Evolutionary conservation across 2,329 filamentous ascomycete genomes (phyloP).

Genomic region (Colletotrichum sp.): DNA sequence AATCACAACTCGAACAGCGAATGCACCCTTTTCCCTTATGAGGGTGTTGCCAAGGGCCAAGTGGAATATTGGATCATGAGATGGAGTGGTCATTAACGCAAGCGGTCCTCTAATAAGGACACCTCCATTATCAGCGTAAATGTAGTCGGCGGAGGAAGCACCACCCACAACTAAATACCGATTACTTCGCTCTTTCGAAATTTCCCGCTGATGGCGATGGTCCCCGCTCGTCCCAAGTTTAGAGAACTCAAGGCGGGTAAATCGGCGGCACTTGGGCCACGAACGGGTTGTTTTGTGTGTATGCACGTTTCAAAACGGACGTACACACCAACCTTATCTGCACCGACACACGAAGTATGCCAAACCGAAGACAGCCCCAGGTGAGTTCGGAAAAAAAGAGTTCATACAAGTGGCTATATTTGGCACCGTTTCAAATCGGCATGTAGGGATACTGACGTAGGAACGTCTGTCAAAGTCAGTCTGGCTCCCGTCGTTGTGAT

Average conservation of each 20-base stretch:
- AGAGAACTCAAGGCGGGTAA: background rate
- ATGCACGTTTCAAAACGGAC: background rate
- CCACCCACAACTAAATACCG: background rate
- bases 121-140: accelerated
- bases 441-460: background rate
- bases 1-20: background rate
- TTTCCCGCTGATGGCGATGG: background rate
- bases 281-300: conserved; percentile 10
- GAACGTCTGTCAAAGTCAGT: background rate
- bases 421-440: background rate
- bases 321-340: background rate
- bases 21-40: background rate
- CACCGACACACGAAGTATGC: background rate
- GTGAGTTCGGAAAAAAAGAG: background rate
- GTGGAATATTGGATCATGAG: background rate
- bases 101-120: background rate
- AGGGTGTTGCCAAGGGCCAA: background rate
- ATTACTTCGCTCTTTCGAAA: background rate
- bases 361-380: background rate
- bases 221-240: background rate
- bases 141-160: accelerated
- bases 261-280: background rate
- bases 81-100: background rate
- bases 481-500: background rate
- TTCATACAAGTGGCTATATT: background rate